Evolutionary conservation across 108 stramenopile genomes (phyloP).

Genomic region (Skeletonema grethae): DNA sequence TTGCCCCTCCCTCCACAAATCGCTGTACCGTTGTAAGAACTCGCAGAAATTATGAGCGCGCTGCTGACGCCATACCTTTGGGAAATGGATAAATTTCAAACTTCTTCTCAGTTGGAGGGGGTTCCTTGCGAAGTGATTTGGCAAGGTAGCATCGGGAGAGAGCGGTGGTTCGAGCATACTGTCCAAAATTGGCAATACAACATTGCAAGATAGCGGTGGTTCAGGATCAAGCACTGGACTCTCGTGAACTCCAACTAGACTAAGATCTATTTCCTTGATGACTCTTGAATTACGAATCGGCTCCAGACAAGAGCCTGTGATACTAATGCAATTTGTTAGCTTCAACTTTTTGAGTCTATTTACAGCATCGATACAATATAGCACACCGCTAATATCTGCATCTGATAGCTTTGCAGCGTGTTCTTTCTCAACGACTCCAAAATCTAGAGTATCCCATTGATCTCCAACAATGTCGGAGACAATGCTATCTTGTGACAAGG

Average conservation of each 20-base stretch:
- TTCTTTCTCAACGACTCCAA: background rate
- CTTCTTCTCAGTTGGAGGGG: too few species aligned
- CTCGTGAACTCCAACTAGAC: background rate
- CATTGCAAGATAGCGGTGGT: background rate
- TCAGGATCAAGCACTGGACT: background rate
- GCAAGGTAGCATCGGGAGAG: too few species aligned
- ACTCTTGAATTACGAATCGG: background rate
- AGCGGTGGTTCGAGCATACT: background rate
- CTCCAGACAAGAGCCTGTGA: background rate
- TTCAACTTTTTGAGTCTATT: background rate
- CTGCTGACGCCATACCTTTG: too few species aligned
- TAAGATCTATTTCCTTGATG: slow-evolving; percentile 1
- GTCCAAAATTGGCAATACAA: background rate
- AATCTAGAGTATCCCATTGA: slow-evolving; percentile 8
- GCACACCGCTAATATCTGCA: slow-evolving; percentile 1
- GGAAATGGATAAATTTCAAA: too few species aligned
- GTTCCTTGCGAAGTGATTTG: too few species aligned
- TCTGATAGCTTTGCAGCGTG: background rate
- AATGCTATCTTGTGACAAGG: background rate
- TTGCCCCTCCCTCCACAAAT: too few species aligned
- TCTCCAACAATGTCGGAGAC: background rate
- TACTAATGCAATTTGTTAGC: background rate
- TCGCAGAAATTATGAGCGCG: too few species aligned
- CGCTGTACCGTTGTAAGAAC: too few species aligned
- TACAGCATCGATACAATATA: background rate